phyloP scores from a whole-genome alignment of 495 filamentous ascomycete species.

The Neurospora tetrasperma region DNA sequence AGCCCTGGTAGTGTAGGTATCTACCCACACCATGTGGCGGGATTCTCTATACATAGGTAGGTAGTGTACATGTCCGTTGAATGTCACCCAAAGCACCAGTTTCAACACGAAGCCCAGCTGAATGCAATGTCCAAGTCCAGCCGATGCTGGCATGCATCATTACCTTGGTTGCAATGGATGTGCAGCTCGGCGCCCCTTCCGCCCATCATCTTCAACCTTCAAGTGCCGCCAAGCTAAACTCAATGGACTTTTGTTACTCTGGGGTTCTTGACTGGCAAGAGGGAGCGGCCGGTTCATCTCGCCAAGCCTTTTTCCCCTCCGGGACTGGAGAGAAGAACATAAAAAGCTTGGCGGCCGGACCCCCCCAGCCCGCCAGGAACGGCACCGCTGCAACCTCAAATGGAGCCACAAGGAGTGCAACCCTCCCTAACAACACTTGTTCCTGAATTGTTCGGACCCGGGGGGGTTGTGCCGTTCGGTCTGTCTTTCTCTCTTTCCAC shows the following conservation, averaged over 20 bases:
- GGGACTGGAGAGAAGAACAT: neutral
- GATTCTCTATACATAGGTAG: neutral
- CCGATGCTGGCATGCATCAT: neutral
- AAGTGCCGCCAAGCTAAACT: neutral
- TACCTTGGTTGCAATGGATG: neutral
- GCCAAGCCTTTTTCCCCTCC: neutral
- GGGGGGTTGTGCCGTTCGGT: neutral
- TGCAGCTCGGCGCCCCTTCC: neutral
- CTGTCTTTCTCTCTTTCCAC: slow-evolving; percentile 3
- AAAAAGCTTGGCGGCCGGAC: neutral
- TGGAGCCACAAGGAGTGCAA: neutral
- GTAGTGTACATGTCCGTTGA: neutral
- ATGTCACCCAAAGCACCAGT: neutral
- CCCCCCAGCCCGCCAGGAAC: neutral
- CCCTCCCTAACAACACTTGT: slow-evolving; percentile 9
- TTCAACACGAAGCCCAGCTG: neutral
- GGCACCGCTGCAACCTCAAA: neutral
- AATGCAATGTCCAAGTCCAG: neutral
- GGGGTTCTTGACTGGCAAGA: neutral
- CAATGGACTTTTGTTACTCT: neutral
- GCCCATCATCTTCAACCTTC: neutral
- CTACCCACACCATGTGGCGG: neutral
- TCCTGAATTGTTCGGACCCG: slow-evolving; percentile 20
- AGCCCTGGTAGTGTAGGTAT: neutral
- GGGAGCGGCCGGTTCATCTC: neutral